Conservation (phyloP, 345 rosid genomes). For the Salix arbutifolia region DNA sequence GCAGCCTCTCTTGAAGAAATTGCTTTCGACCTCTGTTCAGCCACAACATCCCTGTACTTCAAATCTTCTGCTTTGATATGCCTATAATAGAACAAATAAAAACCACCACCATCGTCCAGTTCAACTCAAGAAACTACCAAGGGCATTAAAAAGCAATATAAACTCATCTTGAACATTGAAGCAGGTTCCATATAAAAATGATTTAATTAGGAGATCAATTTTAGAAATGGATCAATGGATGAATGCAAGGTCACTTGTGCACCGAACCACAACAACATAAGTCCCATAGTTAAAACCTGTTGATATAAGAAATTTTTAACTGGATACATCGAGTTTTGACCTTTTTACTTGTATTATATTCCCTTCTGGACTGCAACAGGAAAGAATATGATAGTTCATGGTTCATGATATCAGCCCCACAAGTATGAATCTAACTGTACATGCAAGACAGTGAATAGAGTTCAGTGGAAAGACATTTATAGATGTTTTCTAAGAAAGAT, state of each 20-base stretch:
- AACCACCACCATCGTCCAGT: background rate
- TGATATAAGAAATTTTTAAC: background rate
- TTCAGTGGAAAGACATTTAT: background rate
- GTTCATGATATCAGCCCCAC: too few relatives aligned
- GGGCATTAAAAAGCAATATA: background rate
- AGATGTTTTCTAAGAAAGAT: too few relatives aligned
- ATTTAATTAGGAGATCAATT: background rate
- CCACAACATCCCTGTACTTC: conserved; percentile 40
- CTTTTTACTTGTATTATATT: background rate
- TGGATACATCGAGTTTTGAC: background rate
- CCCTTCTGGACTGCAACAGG: background rate
- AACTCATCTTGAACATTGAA: background rate
- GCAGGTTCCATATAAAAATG: background rate
- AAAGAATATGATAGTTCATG: background rate
- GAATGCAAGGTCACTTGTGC: background rate
- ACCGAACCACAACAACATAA: background rate
- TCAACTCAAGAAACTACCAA: background rate
- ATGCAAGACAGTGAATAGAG: background rate
- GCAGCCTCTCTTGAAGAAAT: conserved; percentile 48
- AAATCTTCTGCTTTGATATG: conserved; percentile 44
- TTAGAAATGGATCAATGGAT: background rate
- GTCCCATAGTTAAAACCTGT: background rate
- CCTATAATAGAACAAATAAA: conserved; percentile 35
- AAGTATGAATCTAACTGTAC: background rate
- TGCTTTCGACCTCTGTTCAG: conserved; percentile 54